These are phyloP conservation scores for Microstroma glucosiphilum DNA, from an alignment of 1,284 basidiomycete genomes.

Conservation along the genomic window DNA sequence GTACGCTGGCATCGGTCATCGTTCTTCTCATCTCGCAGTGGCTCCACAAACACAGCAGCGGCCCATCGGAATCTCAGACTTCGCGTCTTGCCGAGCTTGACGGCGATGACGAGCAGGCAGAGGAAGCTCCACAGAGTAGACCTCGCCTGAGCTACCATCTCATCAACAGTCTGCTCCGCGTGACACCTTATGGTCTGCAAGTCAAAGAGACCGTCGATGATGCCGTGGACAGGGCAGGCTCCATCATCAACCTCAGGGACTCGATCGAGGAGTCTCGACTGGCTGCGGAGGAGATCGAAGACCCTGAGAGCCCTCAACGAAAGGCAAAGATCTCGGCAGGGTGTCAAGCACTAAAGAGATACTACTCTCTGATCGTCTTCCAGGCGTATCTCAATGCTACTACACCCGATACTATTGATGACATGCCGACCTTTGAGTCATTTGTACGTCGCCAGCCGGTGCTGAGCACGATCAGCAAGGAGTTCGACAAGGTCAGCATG, in stretches of 20 bases:
- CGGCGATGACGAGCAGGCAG: not conserved
- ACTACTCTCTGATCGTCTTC: slow-evolving; percentile 88
- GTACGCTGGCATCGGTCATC: slow-evolving; percentile 80
- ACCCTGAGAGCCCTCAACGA: slow-evolving; percentile 69
- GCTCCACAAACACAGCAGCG: slow-evolving; percentile 56
- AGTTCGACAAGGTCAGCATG: slow-evolving; percentile 71
- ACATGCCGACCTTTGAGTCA: slow-evolving; percentile 37
- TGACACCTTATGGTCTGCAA: slow-evolving; percentile 79
- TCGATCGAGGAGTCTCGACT: slow-evolving; percentile 76
- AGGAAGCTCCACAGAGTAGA: not conserved
- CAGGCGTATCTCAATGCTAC: slow-evolving; percentile 86
- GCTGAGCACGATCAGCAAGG: slow-evolving; percentile 90
- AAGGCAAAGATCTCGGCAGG: slow-evolving; percentile 59
- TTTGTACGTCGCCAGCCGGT: slow-evolving; percentile 57
- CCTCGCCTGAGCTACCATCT: slow-evolving; percentile 57
- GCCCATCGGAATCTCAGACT: not conserved
- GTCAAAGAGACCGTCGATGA: slow-evolving; percentile 85
- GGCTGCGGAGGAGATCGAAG: slow-evolving; percentile 67
- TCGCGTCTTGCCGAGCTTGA: not conserved
- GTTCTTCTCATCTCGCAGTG: slow-evolving; percentile 80
- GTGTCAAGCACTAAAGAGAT: slow-evolving; percentile 52
- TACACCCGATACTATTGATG: slow-evolving; percentile 59
- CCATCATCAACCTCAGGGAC: slow-evolving; percentile 76
- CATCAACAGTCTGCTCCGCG: slow-evolving; percentile 69
- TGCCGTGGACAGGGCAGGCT: slow-evolving; percentile 70